phyloP scores from a whole-genome alignment of 148 eudicot genomes.

The Dianthus caryophyllus region DNA sequence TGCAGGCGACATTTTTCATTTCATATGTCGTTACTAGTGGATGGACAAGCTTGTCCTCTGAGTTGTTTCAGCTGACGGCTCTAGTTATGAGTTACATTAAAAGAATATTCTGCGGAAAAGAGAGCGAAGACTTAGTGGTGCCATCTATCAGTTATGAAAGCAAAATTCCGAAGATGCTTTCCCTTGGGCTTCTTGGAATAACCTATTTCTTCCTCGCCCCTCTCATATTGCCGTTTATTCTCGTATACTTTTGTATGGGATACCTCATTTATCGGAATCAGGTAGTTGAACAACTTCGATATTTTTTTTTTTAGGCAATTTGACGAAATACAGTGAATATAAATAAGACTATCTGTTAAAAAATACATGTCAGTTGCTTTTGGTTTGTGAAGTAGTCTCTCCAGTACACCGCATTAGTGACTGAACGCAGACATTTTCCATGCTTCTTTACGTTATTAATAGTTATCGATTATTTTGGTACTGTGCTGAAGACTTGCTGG shows the following conservation, averaged over 20 bases:
- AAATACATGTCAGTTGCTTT: neutral
- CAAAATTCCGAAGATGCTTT: constrained; percentile 68
- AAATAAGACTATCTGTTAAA: constrained; percentile 1
- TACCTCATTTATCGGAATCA: constrained; percentile 76
- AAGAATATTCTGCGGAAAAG: constrained; percentile 29
- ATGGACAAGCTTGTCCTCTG: constrained; percentile 72
- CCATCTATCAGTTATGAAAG: constrained; percentile 68
- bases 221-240: constrained; percentile 71
- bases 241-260: constrained; percentile 73
- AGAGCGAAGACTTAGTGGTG: constrained; percentile 44
- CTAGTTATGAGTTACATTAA: constrained; percentile 39
- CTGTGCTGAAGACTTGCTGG: neutral
- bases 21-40: constrained; percentile 86
- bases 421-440: neutral
- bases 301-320: neutral
- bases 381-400: neutral
- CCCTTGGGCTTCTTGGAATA: constrained; percentile 76
- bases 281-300: constrained; percentile 34
- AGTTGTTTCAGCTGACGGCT: constrained; percentile 47
- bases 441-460: neutral
- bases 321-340: neutral
- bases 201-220: constrained; percentile 88
- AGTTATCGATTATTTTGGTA: neutral
- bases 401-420: neutral
- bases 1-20: constrained; percentile 89